Base-by-base conservation (phyloP, 2,329 filamentous ascomycete genomes). In the Reticulascus tulasneorum region DNA sequence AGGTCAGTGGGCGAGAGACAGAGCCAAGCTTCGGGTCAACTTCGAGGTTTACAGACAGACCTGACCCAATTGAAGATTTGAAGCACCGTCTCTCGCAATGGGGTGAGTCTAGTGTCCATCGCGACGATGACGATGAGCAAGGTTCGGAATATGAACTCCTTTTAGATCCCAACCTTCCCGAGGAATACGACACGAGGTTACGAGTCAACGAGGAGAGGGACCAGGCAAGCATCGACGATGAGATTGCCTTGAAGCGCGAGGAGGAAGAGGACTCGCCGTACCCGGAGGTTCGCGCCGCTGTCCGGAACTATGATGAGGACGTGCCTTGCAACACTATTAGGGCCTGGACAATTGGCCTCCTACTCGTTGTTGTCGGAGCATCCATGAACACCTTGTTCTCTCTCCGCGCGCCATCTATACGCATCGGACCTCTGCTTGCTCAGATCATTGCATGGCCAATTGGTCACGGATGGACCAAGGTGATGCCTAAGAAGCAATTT, bases 291-390 rank as follows among this genome's bases (percentile, higher is more conserved):
- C 67, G 76, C 29, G 77, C 79, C 22, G 78, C 79, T 7, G 78
- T 83, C 4, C 66, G 67, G 34, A 82, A 82, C 52, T 77, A 75
- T 47, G 79, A 84, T 52, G 74, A 83, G 47, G 73, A 79, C 29
- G 52, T 82, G 18, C 80, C 79, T 1, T 80, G 77, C 59, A 83
- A 80, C 53, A 84, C 81, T 0, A 62, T 82, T 20, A 69, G 79
- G 26, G 79, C 77, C 13, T 84, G 79, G 79, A 67, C 66, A 2
- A 81, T 84, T 41, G 79, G 79, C 4, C 47, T 82, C 33, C 45
- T 60, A 5, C 64, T 82, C 18, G 74, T 78, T 9, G 60, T 76
- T 2, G 31, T 79, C 7, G 76, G 77, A 10, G 75, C 77, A 6
- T 75, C 67, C 7, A 73, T 73, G 63, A 83, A 83, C 54, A 80